Percentiles rank a stretch among this genome's conserved stretches.
Conservation (phyloP, 371 early-diverging fungal species). For the Ordospora colligata region DNA sequence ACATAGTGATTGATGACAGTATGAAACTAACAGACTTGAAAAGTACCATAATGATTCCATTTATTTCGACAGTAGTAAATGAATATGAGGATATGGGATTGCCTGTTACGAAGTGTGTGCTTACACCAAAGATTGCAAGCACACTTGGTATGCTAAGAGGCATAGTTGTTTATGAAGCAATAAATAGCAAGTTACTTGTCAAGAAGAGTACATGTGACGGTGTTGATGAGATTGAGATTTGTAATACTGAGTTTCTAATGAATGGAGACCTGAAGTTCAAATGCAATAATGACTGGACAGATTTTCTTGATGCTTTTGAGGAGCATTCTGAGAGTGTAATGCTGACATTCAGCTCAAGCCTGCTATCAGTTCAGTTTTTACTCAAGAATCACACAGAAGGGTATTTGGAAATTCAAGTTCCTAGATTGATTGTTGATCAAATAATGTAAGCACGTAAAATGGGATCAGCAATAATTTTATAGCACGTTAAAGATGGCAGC, state of each 20-base stretch:
- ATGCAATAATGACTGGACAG: constrained; percentile 35
- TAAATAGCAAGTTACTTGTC: constrained; percentile 14
- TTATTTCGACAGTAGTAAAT: neutral
- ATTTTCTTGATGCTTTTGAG: neutral
- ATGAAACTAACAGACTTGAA: neutral
- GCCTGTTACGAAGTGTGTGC: constrained; percentile 10
- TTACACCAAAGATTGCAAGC: neutral
- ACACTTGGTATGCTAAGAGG: constrained; percentile 10
- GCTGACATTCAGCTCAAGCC: constrained; percentile 20
- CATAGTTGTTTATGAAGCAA: constrained; percentile 17
- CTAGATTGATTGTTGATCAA: neutral
- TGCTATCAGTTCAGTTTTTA: constrained; percentile 29
- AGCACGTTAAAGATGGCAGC: neutral
- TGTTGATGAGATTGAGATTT: constrained; percentile 26
- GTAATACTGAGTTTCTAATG: constrained; percentile 1
- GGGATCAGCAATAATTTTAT: neutral
- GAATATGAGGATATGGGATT: constrained; percentile 19
- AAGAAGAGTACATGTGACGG: constrained; percentile 3
- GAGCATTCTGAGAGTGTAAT: constrained; percentile 10
- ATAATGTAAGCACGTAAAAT: neutral
- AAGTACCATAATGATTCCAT: constrained; percentile 25
- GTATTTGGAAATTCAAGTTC: constrained; percentile 33
- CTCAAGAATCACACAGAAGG: constrained; percentile 21
- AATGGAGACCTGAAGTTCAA: constrained; percentile 21
- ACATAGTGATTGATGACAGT: neutral